Conservation (phyloP, 169 alveolate genomes). For the Amoebophrya sp. region DNA sequence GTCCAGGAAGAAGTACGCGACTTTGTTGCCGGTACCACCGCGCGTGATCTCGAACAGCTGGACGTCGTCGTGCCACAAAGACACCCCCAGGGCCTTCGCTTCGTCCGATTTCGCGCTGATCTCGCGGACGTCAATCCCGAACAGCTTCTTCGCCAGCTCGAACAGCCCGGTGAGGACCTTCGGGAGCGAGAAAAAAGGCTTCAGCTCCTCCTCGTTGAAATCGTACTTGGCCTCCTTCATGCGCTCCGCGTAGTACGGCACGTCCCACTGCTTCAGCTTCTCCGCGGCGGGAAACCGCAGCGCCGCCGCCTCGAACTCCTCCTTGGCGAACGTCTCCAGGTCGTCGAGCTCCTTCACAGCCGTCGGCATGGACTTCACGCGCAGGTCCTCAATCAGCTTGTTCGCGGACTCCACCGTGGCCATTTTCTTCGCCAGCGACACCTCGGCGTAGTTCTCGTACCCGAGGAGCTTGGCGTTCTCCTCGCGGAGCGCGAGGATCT, state of each 20-base stretch:
- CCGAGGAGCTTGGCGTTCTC: not conserved
- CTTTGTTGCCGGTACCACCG: not conserved
- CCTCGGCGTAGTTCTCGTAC: not conserved
- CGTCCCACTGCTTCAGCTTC: constrained; percentile 9
- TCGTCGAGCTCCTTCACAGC: not conserved
- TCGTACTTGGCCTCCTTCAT: not conserved
- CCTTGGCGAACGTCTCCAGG: not conserved
- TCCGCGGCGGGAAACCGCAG: not conserved
- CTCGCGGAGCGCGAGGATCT: not conserved
- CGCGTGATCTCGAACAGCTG: not conserved
- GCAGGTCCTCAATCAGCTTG: constrained; percentile 1
- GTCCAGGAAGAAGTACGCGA: constrained; percentile 5
- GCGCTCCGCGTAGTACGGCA: not conserved
- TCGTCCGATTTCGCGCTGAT: not conserved
- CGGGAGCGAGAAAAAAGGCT: not conserved
- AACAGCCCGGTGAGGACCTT: not conserved
- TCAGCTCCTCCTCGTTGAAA: not conserved
- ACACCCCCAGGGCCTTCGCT: not conserved
- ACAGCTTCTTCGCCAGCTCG: not conserved
- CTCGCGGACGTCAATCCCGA: not conserved
- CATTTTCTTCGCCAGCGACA: not conserved
- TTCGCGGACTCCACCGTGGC: not conserved
- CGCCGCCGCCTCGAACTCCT: not conserved
- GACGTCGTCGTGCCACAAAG: not conserved
- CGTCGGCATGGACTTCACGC: not conserved